Evolutionary conservation across 768 basidiomycete species (phyloP).

Genomic region (Leccinum barrowsii): DNA sequence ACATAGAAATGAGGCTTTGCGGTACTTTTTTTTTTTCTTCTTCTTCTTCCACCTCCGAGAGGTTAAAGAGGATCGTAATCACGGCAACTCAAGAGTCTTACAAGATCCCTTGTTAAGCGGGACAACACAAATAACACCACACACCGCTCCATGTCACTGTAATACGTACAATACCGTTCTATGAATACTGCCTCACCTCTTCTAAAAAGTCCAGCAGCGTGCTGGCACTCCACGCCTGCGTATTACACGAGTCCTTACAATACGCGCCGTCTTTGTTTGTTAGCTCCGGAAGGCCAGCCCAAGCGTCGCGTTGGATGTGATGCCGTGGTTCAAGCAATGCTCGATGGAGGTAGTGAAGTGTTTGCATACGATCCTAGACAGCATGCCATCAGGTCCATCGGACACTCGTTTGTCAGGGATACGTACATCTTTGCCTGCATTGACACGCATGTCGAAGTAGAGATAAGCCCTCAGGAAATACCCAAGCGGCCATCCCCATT

Average conservation of each 20-base stretch:
- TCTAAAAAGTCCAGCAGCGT: conserved; percentile 89
- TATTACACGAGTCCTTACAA: conserved; percentile 86
- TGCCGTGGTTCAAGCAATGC: conserved; percentile 65
- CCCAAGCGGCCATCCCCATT: conserved; percentile 94
- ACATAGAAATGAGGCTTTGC: conserved; percentile 42
- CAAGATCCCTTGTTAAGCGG: conserved; percentile 3
- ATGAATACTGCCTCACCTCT: conserved; percentile 42
- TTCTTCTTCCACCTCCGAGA: conserved; percentile 12
- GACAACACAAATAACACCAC: conserved; percentile 25
- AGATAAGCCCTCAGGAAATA: conserved; percentile 95
- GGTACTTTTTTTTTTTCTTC: conserved; percentile 13
- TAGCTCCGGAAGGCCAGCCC: conserved; percentile 93
- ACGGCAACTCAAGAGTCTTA: conserved; percentile 1
- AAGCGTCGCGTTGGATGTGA: conserved; percentile 77
- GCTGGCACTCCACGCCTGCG: conserved; percentile 96
- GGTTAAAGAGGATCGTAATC: not conserved
- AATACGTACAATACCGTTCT: not conserved
- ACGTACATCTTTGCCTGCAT: conserved; percentile 65
- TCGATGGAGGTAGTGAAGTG: conserved; percentile 77
- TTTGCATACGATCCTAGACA: conserved; percentile 61
- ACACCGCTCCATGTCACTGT: conserved; percentile 6
- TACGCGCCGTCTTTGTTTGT: conserved; percentile 81
- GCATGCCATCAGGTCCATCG: not conserved
- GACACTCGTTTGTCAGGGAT: not conserved
- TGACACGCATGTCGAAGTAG: conserved; percentile 73